A percentile compares a stretch with the other conserved stretches of the same genome.
These are phyloP conservation scores for Colletotrichum endophyticum DNA, from an alignment of 2,329 filamentous ascomycete genomes.

Conservation along the genomic window DNA sequence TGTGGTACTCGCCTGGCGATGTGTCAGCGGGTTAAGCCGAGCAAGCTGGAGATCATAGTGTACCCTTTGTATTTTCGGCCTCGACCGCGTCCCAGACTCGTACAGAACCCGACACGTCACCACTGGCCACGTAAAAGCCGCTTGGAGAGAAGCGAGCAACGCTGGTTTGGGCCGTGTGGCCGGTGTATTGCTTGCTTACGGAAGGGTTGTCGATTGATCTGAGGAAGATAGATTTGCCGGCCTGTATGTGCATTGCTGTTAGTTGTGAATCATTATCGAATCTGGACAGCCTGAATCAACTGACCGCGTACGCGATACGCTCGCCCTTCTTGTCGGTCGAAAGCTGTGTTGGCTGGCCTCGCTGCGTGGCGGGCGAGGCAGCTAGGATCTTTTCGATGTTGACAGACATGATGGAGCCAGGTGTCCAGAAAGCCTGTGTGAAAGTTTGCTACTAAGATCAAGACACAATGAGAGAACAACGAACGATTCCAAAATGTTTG, in stretches of 20 bases:
- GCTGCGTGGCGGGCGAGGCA: conserved; percentile 79
- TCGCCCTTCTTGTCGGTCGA: conserved; percentile 89
- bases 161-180: conserved; percentile 86
- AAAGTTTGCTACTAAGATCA: not conserved
- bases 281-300: conserved; percentile 31
- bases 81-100: conserved; percentile 93
- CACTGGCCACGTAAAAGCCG: conserved; percentile 93
- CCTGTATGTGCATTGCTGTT: conserved; percentile 52
- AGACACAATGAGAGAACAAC: not conserved
- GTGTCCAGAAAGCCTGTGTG: not conserved
- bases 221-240: conserved; percentile 95
- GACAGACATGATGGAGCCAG: conserved; percentile 50
- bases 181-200: conserved; percentile 86
- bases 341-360: conserved; percentile 81
- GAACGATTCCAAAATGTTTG: not conserved
- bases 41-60: not conserved
- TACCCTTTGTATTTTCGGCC: conserved; percentile 80
- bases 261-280: not conserved
- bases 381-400: conserved; percentile 76
- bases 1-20: conserved; percentile 77
- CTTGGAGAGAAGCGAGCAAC: conserved; percentile 94
- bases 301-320: conserved; percentile 89
- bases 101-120: conserved; percentile 83
- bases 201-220: conserved; percentile 92
- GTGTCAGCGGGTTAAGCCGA: not conserved